phyloP scores from a whole-genome alignment of 768 basidiomycete genomes.

The Termitomyces sp. region DNA sequence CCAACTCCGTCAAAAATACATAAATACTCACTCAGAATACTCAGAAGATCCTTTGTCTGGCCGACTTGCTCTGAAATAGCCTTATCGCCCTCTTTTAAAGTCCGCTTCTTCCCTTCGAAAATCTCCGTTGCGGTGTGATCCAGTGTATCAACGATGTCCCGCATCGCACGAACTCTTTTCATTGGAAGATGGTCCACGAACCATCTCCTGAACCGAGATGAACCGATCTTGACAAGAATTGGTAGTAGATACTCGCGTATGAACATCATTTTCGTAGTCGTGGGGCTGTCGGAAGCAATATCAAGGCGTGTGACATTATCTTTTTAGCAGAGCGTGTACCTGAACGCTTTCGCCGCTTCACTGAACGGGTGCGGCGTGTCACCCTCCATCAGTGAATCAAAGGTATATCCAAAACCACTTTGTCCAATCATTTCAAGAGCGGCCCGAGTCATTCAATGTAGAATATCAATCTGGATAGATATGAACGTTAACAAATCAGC shows the following conservation, averaged over 20 bases:
- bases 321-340: neutral
- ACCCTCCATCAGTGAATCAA: slow-evolving; percentile 12
- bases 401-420: slow-evolving; percentile 16
- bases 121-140: slow-evolving; percentile 11
- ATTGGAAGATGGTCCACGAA: slow-evolving; percentile 10
- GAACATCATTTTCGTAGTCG: neutral
- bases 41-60: slow-evolving; percentile 14
- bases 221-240: slow-evolving; percentile 11
- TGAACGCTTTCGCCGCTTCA: slow-evolving; percentile 6
- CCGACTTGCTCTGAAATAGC: slow-evolving; percentile 5
- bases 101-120: slow-evolving; percentile 11
- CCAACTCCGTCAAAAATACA: neutral
- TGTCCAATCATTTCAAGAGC: slow-evolving; percentile 17
- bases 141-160: slow-evolving; percentile 13
- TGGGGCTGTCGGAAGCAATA: slow-evolving; percentile 4
- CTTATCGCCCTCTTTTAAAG: slow-evolving; percentile 13
- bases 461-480: slow-evolving; percentile 11
- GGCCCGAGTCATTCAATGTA: slow-evolving; percentile 17
- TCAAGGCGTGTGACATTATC: neutral
- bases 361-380: slow-evolving; percentile 12
- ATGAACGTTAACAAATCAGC: neutral
- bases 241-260: slow-evolving; percentile 11
- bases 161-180: slow-evolving; percentile 5
- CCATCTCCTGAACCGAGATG: slow-evolving; percentile 13
- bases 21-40: slow-evolving; percentile 11